Evolutionary conservation across 495 filamentous ascomycete species (phyloP).

Genomic region (Xylaria flabelliformis): DNA sequence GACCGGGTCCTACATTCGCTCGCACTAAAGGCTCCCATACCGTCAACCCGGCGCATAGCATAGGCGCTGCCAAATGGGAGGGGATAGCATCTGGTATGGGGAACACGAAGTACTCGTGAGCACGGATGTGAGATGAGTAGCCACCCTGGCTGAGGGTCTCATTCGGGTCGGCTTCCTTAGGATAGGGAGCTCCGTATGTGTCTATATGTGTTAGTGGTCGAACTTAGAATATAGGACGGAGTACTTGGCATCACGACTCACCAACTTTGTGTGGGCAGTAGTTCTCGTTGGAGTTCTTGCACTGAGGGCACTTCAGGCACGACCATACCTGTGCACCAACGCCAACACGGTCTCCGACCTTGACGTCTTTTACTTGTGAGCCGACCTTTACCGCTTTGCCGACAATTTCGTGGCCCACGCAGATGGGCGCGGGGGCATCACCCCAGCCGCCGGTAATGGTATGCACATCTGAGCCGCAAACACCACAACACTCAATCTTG

Average conservation of each 20-base stretch:
- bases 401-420: constrained; percentile 78
- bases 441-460: constrained; percentile 82
- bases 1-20: constrained; percentile 66
- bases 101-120: constrained; percentile 78
- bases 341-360: constrained; percentile 78
- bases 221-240: background rate
- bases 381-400: constrained; percentile 76
- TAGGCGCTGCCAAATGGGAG: constrained; percentile 70
- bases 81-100: constrained; percentile 74
- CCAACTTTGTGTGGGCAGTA: constrained; percentile 72
- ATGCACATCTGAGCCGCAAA: constrained; percentile 82
- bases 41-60: constrained; percentile 81
- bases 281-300: constrained; percentile 68
- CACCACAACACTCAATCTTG: constrained; percentile 74
- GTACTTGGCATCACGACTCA: constrained; percentile 28
- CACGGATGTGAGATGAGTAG: constrained; percentile 65
- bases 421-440: constrained; percentile 66
- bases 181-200: constrained; percentile 71
- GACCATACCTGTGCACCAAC: constrained; percentile 79
- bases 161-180: constrained; percentile 42
- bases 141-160: constrained; percentile 45
- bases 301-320: constrained; percentile 63
- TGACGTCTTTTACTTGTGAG: constrained; percentile 63
- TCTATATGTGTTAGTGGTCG: constrained; percentile 12
- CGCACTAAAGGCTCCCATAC: constrained; percentile 72